Evolutionary conservation across 345 rosid species (phyloP).

Genomic region (Syzygium jambos): DNA sequence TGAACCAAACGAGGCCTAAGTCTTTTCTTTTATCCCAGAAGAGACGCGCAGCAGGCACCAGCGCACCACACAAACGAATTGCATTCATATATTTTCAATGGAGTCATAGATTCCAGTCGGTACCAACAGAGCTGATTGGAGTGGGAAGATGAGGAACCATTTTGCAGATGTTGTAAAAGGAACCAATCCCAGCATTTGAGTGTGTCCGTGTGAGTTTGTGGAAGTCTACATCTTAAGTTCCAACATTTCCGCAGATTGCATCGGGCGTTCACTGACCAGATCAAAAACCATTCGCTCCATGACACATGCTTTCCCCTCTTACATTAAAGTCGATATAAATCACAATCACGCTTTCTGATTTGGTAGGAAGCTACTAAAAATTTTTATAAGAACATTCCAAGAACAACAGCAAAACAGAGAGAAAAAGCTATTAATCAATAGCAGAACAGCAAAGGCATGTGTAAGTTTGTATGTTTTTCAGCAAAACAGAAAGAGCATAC

Average conservation of each 20-base stretch:
- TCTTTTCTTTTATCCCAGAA: neutral
- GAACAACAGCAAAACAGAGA: neutral
- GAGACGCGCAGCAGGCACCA: neutral
- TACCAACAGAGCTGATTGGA: neutral
- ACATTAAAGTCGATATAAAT: neutral
- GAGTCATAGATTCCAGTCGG: neutral
- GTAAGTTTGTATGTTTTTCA: no score
- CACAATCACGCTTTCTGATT: neutral
- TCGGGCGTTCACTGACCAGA: neutral
- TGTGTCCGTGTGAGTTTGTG: neutral
- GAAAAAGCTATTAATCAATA: neutral
- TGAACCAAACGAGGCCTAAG: no score
- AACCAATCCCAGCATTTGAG: neutral
- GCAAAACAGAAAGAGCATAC: neutral
- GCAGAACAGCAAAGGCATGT: no score
- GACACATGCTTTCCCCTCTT: neutral
- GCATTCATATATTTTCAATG: neutral
- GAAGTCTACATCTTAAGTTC: neutral
- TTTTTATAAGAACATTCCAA: neutral
- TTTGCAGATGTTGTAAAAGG: neutral
- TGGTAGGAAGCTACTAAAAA: neutral
- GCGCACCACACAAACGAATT: neutral
- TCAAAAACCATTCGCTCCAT: neutral
- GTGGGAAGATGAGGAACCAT: neutral
- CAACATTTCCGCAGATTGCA: neutral